Base-by-base conservation (phyloP, 78 protist species). In the Chrysochromulina tobinii region DNA sequence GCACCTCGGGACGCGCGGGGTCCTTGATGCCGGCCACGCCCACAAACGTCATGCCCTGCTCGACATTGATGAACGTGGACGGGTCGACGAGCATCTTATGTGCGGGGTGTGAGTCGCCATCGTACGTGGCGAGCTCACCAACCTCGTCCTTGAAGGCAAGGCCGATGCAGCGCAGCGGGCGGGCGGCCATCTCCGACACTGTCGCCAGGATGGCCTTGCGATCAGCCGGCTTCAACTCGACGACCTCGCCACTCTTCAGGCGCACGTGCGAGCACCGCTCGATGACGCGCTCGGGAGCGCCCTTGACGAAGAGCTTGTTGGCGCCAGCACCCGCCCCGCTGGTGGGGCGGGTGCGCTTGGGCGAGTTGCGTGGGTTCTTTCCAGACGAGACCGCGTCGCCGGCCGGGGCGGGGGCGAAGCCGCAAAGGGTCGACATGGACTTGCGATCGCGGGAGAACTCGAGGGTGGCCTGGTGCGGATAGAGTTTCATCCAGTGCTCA, bases 1-100 rank as follows among this genome's bases (percentile, higher is more conserved):
- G 3, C 14, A 95, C 96, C 92, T 94, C 96, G 53, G 79, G 55
- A 7, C 97, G 90, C 6, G 98, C 96, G 9, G 98, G 98, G 89
- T 97, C 98, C 58, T 66, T 73, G 79, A 97, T 93, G 57, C 96
- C 96, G 1, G 77, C 95, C 25, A 96, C 17, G 20, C 98, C 98
- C 38, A 94, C 81, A 69, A 97, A 93, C 57, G 89, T 81, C 87
- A 96, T 5, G 68, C 73, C 57, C 61, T 66, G 15, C 89, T 95
- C 96, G 68, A 89, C 0, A 20, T 48, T 11, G 9, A 61, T 85
- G 81, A 93, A 93, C 55, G 23, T 7, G 27, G 59, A 4, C n/a
- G 94, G 69, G 50, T 92, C 91, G 25, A 27, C 72, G 27, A 87
- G 91, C 48, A 53, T 21, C 48, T 25, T 1, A 81, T 84, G 89